Evolutionary conservation across 257 asterid genomes (phyloP).

Genomic region (Nicotiana obtusifolia): DNA sequence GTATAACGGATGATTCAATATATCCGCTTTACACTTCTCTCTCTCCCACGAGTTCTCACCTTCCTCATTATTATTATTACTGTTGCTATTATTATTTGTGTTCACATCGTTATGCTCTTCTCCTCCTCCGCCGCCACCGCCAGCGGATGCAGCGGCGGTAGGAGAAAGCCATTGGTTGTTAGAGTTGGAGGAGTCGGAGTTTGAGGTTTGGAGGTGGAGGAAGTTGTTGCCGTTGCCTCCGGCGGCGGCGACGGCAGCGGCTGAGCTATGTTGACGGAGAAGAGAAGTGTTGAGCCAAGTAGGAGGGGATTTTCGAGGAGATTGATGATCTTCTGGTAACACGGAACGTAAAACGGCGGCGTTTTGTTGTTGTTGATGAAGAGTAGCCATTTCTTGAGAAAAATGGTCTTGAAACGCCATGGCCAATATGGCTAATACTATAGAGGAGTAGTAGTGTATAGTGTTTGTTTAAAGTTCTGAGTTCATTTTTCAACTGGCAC

Average conservation of each 20-base stretch:
- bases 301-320: constrained; percentile 13
- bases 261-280: constrained; percentile 15
- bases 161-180: constrained; percentile 27
- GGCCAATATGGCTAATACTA: neutral
- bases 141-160: neutral
- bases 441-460: neutral
- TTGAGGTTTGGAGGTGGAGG: constrained; percentile 24
- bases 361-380: constrained; percentile 11
- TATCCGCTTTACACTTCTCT: constrained; percentile 81
- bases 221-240: no score
- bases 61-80: neutral
- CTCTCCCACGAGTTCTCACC: constrained; percentile 48
- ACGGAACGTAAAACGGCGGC: constrained; percentile 9
- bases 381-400: constrained; percentile 35
- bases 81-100: neutral
- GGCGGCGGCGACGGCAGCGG: no score
- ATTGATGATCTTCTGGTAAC: neutral
- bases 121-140: neutral
- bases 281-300: constrained; percentile 31
- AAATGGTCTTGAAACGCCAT: constrained; percentile 43
- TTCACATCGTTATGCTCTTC: neutral
- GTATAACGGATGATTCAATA: constrained; percentile 69
- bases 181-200: constrained; percentile 22
- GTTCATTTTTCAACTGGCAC: neutral
- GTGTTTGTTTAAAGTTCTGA: neutral